Evolutionary conservation across 164 flowering plant species (phyloP), one percentile per base, ranked within the genome.

Genomic region (Stephania japonica): DNA sequence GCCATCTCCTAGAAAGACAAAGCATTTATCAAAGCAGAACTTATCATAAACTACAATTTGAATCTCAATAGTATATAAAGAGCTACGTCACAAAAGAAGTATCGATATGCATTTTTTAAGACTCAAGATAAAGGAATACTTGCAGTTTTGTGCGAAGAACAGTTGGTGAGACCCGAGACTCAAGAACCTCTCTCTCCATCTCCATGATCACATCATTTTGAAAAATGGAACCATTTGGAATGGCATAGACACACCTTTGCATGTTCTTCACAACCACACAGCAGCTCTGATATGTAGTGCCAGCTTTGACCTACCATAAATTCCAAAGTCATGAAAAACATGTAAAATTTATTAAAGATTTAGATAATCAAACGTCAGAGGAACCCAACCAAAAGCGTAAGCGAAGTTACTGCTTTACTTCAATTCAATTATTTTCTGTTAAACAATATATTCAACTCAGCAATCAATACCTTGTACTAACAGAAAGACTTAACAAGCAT

Each of bases 191-290:
- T 72, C 84, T 86, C 77, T 91, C 97, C 69, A 87, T 87, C 83
- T 85, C 87, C 70, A 76, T 61, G 26, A 89, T 81, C 63, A 69
- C 84, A 69, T 86, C 87, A 75, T 82, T 79, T 44, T 79, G 79
- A 79, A 93, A 85, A 2, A 91, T 67, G 42, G 86, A 80, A 72
- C 68, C 79, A 70, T 77, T 80, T 75, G 99, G 99, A 74, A 96
- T 80, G 49, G 97, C 99, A 83, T 83, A 93, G 16, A 93, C 83
- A 76, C 99, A 91, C 83, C 98, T 88, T 77, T 88, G 91, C 87
- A 89, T 88, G 75, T 93, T 93, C 86, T 85, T 96, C 24, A 96
- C 93, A 75, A 93, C 90, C 69, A 85, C 89, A 77, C 99, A 92
- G 79, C 98, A 96, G 80, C 99, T 96, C 1, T 83, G 89, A 81